These are phyloP conservation scores for Kodamaea jinghongensis DNA, from an alignment of 805 yeast genomes.

Conservation along the genomic window DNA sequence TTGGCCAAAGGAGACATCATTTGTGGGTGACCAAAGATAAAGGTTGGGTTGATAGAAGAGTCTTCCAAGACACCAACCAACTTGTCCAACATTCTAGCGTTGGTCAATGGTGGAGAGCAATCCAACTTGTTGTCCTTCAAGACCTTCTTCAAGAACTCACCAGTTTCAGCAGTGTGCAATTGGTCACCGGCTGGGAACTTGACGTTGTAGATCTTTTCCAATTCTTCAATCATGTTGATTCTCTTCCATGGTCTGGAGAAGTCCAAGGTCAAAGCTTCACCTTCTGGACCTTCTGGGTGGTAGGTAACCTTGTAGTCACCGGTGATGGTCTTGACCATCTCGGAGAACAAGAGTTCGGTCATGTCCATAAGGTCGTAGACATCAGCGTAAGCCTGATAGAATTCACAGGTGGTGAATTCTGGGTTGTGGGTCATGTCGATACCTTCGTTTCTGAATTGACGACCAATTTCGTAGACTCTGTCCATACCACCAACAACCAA, in stretches of 20 bases:
- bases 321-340: conserved; percentile 94
- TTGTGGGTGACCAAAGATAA: conserved; percentile 98
- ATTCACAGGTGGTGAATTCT: conserved; percentile 98
- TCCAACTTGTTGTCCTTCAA: conserved; percentile 79
- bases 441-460: conserved; percentile 98
- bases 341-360: conserved; percentile 91
- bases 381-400: conserved; percentile 96
- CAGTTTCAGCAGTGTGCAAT: conserved; percentile 91
- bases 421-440: conserved; percentile 99
- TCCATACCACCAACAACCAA: conserved; percentile 98
- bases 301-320: conserved; percentile 83
- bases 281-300: conserved; percentile 94
- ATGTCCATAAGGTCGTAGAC: conserved; percentile 92
- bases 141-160: conserved; percentile 78
- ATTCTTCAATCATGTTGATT: conserved; percentile 93
- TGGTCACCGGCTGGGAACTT: conserved; percentile 95
- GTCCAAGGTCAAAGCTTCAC: conserved; percentile 74
- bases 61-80: conserved; percentile 97
- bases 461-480: conserved; percentile 96
- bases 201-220: conserved; percentile 81
- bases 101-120: conserved; percentile 89
- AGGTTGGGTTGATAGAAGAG: conserved; percentile 92
- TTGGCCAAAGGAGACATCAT: conserved; percentile 99
- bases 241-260: conserved; percentile 98
- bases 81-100: conserved; percentile 98